A percentile compares a stretch with the other conserved stretches of the same genome.
phyloP scores from a whole-genome alignment of 2,329 filamentous ascomycete species.

The Alternaria brassicicola region DNA sequence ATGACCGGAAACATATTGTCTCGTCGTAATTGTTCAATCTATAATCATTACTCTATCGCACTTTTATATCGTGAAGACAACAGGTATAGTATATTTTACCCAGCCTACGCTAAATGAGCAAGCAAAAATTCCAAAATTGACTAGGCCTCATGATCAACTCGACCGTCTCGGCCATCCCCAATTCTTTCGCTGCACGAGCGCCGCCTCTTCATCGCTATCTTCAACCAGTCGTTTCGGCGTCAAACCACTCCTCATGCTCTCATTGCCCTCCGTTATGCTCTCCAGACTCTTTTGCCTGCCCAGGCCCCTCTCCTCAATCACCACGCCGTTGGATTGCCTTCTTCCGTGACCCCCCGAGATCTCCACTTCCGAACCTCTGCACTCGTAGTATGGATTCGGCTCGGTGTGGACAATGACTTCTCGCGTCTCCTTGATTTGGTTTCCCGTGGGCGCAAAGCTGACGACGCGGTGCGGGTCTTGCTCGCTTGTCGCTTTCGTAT shows the following conservation, averaged over 20 bases:
- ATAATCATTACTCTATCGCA: background rate
- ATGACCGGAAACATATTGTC: background rate
- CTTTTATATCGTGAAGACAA: background rate
- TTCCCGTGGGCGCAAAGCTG: conserved; percentile 32
- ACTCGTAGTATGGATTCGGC: conserved; percentile 28
- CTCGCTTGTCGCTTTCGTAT: conserved; percentile 9
- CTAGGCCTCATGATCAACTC: background rate
- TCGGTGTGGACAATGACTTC: conserved; percentile 35
- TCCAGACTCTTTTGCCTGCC: conserved; percentile 29
- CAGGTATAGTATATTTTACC: background rate
- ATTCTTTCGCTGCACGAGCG: conserved; percentile 22
- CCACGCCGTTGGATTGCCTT: conserved; percentile 12
- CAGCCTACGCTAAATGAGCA: background rate
- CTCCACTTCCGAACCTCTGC: conserved; percentile 15
- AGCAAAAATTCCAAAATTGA: background rate
- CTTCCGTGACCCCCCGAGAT: conserved; percentile 10
- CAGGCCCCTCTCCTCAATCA: conserved; percentile 13
- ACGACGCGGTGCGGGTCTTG: conserved; percentile 16
- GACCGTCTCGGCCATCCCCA: conserved; percentile 12
- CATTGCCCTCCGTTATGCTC: conserved; percentile 29
- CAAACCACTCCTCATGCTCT: conserved; percentile 29
- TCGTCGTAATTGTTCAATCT: background rate
- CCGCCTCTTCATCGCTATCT: conserved; percentile 35
- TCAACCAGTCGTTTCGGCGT: conserved; percentile 15
- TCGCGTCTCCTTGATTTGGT: conserved; percentile 41